These are phyloP conservation scores for Coemansia sp. DNA, from an alignment of 192 early-diverging fungal species.

Conservation along the genomic window DNA sequence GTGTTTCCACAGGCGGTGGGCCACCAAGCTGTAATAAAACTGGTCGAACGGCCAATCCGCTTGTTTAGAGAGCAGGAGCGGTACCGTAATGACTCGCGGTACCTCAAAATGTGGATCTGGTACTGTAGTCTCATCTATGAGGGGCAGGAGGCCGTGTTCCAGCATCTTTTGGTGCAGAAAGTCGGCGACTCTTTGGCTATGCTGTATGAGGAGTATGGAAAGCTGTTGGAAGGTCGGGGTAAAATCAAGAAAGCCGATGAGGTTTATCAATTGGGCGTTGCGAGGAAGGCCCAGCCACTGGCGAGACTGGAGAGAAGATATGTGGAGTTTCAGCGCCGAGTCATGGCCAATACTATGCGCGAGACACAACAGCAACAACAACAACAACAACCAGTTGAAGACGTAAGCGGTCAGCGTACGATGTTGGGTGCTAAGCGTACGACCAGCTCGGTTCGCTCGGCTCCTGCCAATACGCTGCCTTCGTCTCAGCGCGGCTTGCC, in stretches of 20 bases:
- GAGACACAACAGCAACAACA: background rate
- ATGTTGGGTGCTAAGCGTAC: constrained; percentile 43
- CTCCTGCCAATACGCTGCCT: constrained; percentile 36
- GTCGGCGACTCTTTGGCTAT: constrained; percentile 69
- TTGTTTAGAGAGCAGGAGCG: constrained; percentile 58
- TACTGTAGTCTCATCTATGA: constrained; percentile 54
- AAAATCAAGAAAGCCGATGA: constrained; percentile 63
- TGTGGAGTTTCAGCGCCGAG: constrained; percentile 62
- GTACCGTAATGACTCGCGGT: constrained; percentile 66
- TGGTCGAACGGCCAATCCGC: constrained; percentile 57
- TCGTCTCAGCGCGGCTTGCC: constrained; percentile 30
- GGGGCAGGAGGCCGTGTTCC: constrained; percentile 72
- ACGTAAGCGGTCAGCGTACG: constrained; percentile 8
- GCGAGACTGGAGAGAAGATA: constrained; percentile 63
- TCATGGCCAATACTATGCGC: constrained; percentile 33
- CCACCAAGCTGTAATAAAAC: constrained; percentile 55
- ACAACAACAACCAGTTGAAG: no score
- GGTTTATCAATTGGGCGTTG: constrained; percentile 67
- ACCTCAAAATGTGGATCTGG: constrained; percentile 64
- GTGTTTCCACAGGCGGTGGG: constrained; percentile 63
- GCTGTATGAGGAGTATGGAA: constrained; percentile 81
- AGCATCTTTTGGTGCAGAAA: constrained; percentile 69
- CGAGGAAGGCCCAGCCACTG: constrained; percentile 70
- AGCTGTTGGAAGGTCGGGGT: constrained; percentile 57
- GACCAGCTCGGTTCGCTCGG: constrained; percentile 19